Evolutionary conservation across 1,284 basidiomycete species (phyloP), one percentile per base, ranked within the genome.

Genomic region (Leucoagaricus sp.): DNA sequence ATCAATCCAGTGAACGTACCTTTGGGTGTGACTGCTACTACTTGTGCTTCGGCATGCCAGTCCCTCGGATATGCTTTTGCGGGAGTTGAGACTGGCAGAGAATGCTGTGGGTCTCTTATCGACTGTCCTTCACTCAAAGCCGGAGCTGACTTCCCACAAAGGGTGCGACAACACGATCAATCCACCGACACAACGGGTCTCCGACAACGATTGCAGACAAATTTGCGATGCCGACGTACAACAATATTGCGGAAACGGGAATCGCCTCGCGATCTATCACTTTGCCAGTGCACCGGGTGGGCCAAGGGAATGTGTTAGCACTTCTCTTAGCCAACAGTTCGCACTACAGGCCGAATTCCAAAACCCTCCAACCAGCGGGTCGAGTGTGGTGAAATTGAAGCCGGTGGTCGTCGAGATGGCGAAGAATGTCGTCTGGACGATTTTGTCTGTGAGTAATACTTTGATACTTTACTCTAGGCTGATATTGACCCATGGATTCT

Each of bases 11-110:
- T 75, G 29, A 71, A 71, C 55, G 69, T 77, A 31, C 73, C 74
- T 3, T 64, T 66, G 19, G 75, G 75, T 15, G 74, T 74, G 15
- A 75, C 71, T 21, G 69, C 73, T 28, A 70, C 72, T 56, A 72
- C 72, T 0, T 77, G 75, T 60, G 70, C 69, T 4, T 70, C 72
- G 31, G 72, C 72, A 8, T 77, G 75, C 57, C 67, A 70, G 57
- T 66, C 72, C 26, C 72, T 12, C 68, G 68, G 25, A 62, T 62
- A 21, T 74, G 69, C 59, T 49, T 61, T 5, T 26, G 73, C 74
- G 0, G 75, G 75, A 34, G 58, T 75, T 29, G 75, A 77, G 62
- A 67, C 70, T 53, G 73, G 73, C 4, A 72, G 67, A 40, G 75
- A 77, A 62, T 77, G 75, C 58, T 77, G 75, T 76, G 59, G 23